Evolutionary conservation across 2,329 filamentous ascomycete genomes (phyloP).

Genomic region (Penicillium sp.): DNA sequence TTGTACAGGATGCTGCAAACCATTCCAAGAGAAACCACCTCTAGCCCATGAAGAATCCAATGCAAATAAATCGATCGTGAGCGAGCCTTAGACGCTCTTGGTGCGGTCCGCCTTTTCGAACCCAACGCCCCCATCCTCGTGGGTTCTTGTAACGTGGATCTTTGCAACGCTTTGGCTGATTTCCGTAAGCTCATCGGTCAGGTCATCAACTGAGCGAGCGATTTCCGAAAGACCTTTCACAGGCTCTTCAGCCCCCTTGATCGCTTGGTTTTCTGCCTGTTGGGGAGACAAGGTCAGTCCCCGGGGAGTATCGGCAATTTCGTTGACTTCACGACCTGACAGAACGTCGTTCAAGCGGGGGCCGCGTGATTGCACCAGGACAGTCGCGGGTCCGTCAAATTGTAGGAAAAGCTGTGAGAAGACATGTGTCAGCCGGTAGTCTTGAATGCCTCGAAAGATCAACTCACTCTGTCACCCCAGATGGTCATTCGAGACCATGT

Average conservation of each 20-base stretch:
- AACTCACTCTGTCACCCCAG: conserved; percentile 80
- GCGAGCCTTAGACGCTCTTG: conserved; percentile 8
- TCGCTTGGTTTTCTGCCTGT: conserved; percentile 10
- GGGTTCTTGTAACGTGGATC: conserved; percentile 61
- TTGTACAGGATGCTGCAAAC: conserved; percentile 28
- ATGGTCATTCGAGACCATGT: conserved; percentile 81
- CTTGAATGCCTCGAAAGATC: not conserved
- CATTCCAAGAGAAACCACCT: conserved; percentile 22
- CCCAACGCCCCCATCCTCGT: conserved; percentile 67
- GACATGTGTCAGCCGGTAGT: conserved; percentile 3
- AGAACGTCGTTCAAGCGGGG: conserved; percentile 78
- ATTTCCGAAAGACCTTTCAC: conserved; percentile 30
- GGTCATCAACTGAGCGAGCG: conserved; percentile 32
- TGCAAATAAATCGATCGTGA: conserved; percentile 6
- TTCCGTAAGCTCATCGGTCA: conserved; percentile 37
- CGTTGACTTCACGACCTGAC: conserved; percentile 78
- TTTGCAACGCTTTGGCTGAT: conserved; percentile 53
- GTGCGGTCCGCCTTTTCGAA: conserved; percentile 53
- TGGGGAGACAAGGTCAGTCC: conserved; percentile 48
- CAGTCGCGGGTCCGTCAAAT: conserved; percentile 83
- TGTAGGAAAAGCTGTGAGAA: conserved; percentile 74
- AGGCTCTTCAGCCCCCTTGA: conserved; percentile 26
- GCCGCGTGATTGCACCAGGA: conserved; percentile 87
- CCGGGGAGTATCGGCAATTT: conserved; percentile 81
- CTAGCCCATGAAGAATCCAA: conserved; percentile 18